phyloP scores from a whole-genome alignment of 257 asterid genomes.

The Jaltomata sinuosa region DNA sequence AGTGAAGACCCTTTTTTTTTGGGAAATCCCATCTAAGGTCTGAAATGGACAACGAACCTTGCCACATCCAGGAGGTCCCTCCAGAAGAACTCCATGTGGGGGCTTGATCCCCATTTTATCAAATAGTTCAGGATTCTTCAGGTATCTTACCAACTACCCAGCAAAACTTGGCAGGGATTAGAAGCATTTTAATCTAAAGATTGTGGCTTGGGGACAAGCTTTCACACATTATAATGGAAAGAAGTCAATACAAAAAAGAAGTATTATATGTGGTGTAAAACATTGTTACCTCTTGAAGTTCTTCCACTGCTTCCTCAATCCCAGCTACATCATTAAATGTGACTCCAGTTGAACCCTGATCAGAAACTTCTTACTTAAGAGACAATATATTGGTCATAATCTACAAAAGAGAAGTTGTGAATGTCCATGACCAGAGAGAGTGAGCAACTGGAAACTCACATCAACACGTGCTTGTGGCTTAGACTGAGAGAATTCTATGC shows the following conservation, averaged over 20 bases:
- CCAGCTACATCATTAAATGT: slow-evolving; percentile 92
- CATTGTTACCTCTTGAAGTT: slow-evolving; percentile 84
- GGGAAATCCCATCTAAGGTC: not conserved
- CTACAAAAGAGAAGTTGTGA: not conserved
- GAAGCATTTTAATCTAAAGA: not conserved
- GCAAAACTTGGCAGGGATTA: slow-evolving; percentile 3
- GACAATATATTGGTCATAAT: slow-evolving; percentile 3
- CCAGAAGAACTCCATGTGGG: slow-evolving; percentile 98
- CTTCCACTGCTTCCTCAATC: slow-evolving; percentile 97
- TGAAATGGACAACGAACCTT: slow-evolving; percentile 52
- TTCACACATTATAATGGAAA: not conserved
- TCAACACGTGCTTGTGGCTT: slow-evolving; percentile 99
- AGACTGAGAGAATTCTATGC: slow-evolving; percentile 93
- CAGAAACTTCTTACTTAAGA: slow-evolving; percentile 11
- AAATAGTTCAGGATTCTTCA: slow-evolving; percentile 91
- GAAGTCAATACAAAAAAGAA: not conserved
- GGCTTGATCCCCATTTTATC: slow-evolving; percentile 98
- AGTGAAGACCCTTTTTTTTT: not conserved
- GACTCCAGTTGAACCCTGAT: slow-evolving; percentile 95
- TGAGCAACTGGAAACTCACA: slow-evolving; percentile 42
- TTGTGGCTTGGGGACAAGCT: not conserved
- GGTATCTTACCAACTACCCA: slow-evolving; percentile 83
- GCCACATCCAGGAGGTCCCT: slow-evolving; percentile 99
- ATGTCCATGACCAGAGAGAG: not conserved
- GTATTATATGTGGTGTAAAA: not conserved